A percentile compares a stretch with the other conserved stretches of the same genome.
These are phyloP conservation scores for Thalassiosira sp. DNA, from an alignment of 352 stramenopile genomes.

Conservation along the genomic window DNA sequence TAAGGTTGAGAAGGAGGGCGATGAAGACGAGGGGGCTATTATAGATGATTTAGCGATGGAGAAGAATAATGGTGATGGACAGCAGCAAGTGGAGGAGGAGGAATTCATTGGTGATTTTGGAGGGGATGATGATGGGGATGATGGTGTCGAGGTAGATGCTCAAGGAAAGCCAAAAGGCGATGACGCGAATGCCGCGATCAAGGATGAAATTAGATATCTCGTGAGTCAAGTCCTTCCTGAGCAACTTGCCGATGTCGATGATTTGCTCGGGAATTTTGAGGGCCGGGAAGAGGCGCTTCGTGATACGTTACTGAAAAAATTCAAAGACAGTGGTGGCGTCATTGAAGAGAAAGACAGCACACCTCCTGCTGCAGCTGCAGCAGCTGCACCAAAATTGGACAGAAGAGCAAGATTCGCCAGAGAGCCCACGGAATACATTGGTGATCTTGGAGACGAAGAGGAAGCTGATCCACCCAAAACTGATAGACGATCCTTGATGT, in stretches of 20 bases:
- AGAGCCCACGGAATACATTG: conserved; percentile 2
- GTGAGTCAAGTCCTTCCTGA: too few species aligned
- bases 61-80: not conserved
- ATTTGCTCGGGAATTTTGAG: too few species aligned
- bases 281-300: too few species aligned
- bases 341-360: not conserved
- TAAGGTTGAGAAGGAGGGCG: conserved; percentile 5
- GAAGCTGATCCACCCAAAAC: not conserved
- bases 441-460: not conserved
- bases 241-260: too few species aligned
- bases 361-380: not conserved
- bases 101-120: conserved; percentile 4
- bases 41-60: conserved; percentile 2
- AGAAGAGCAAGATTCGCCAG: not conserved
- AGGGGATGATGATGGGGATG: not conserved
- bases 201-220: too few species aligned
- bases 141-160: not conserved
- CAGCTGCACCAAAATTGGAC: not conserved
- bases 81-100: conserved; percentile 3
- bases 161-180: not conserved
- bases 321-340: too few species aligned
- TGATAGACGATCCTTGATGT: too few species aligned
- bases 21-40: not conserved
- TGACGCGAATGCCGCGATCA: not conserved
- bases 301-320: too few species aligned